Base-by-base conservation (phyloP, 2,329 filamentous ascomycete genomes). In the Paecilomyces niveus region DNA sequence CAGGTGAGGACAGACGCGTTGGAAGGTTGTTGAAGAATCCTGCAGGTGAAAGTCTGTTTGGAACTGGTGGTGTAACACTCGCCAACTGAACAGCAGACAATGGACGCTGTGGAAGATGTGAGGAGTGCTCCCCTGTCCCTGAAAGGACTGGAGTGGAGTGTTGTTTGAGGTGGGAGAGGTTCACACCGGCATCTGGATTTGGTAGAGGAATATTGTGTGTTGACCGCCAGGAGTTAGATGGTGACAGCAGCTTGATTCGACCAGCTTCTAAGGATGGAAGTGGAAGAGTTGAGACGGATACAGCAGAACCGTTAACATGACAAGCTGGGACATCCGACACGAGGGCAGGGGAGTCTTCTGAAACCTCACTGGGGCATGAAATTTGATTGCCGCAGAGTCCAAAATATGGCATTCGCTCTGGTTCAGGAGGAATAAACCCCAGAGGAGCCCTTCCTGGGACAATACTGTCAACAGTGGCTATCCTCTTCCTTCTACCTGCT, bases 361-460 rank as follows among this genome's bases (percentile, higher is more conserved):
- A 52, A 10, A 24, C 15, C 13, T 62, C 57, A 55, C 58, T 59
- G 54, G 54, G 21, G 10, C 54, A 50, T 55, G 29, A 54, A 26
- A 35, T 56, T 33, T 18, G 52, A 50, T 54, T 56, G 8, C 45
- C 33, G 33, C 11, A 54, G 24, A 13, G 5, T 51, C 24, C 49
- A 45, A 24, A 26, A 54, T 50, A 57, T 24, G 52, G 45, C 24
- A 24, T 52, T 10, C 21, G n/a, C 29, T 50, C 58, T 33, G 22
- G 10, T 29, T 54, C 49, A 6, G 54, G 18, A 21, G 32, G 26
- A n/a, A 51, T 24, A 26, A 58, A 59, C 2, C 61, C 63, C 26
- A 61, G 29, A 33, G 63, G 62, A 57, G 58, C 60, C 55, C 62
- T 56, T 32, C 57, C 62, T 52, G 63, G 61, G n/a, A 32, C 52